phyloP scores from a whole-genome alignment of 345 rosid genomes.

The Jatropha curcas region DNA sequence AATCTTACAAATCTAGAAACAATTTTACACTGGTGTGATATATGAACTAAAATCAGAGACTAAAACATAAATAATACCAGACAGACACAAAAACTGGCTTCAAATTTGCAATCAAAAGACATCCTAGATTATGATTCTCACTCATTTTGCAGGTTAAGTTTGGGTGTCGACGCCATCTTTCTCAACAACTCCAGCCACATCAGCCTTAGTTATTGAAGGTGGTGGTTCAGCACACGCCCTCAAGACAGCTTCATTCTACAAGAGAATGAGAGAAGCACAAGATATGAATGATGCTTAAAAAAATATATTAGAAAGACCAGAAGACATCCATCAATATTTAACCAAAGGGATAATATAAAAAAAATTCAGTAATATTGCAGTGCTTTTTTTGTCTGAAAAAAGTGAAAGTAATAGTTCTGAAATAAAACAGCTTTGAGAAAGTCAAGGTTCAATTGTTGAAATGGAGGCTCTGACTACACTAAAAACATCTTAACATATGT shows the following conservation, averaged over 20 bases:
- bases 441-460: background rate
- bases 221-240: constrained; percentile 23
- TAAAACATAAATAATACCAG: too few relatives aligned
- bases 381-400: background rate
- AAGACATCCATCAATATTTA: background rate
- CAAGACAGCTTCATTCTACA: constrained; percentile 31
- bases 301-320: background rate
- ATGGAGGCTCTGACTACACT: too few relatives aligned
- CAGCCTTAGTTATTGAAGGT: constrained; percentile 14
- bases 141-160: constrained; percentile 8
- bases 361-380: background rate
- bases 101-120: constrained; percentile 2
- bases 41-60: background rate
- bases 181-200: constrained; percentile 8
- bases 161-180: background rate
- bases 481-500: background rate
- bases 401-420: background rate
- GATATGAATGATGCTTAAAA: background rate
- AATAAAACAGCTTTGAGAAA: too few relatives aligned
- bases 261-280: background rate
- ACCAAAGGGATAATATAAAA: background rate
- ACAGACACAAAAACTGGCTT: background rate
- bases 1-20: background rate
- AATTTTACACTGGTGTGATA: background rate
- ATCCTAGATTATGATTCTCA: constrained; percentile 9